Base-by-base conservation (phyloP, 768 basidiomycete species). In the Calvatia gigantea region DNA sequence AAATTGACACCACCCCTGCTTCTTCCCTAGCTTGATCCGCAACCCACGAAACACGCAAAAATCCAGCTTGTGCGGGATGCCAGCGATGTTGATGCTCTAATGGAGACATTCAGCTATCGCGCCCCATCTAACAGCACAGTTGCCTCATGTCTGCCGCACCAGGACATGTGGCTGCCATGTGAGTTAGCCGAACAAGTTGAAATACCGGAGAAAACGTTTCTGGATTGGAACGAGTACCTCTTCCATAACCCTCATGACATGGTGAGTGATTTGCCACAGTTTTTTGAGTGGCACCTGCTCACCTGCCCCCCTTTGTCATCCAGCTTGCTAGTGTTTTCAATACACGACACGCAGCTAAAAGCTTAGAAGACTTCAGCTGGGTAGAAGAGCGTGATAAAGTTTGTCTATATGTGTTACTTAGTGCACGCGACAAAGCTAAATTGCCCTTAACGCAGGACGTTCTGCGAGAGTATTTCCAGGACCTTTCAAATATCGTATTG, bases 401-500 rank as follows among this genome's bases (percentile, higher is more conserved):
- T 52, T 29, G 35, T 21, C 38, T 27, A n/a, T 23, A 52, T 54
- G 41, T 54, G 57, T 58, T 47, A 56, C 21, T 12, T 17, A 12
- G n/a, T 31, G 12, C 51, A 15, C 44, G 33, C 39, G 17, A 29
- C 19, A 1, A n/a, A 29, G 17, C 11, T 52, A 12, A 51, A 57
- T 17, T 21, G 31, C 12, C n/a, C 51, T 17, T n/a, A 25, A 28
- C 27, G 43, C 46, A 75, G 73, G 66, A 66, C 39, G 58, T 62
- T 31, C 62, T 73, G 17, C 54, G 62, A 37, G 44, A 48, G 14
- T 69, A 67, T 60, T 65, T 65, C 31, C 52, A 56, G 31, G 59
- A 63, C 25, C 64, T 62, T 12, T 62, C 65, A 11, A 75, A 76
- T 56, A 66, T 81, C 11, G 72, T 81, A 21, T 56, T 81, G 11